Base-by-base conservation (phyloP, 192 early-diverging fungal genomes). In the Coemansia guatemalensis region DNA sequence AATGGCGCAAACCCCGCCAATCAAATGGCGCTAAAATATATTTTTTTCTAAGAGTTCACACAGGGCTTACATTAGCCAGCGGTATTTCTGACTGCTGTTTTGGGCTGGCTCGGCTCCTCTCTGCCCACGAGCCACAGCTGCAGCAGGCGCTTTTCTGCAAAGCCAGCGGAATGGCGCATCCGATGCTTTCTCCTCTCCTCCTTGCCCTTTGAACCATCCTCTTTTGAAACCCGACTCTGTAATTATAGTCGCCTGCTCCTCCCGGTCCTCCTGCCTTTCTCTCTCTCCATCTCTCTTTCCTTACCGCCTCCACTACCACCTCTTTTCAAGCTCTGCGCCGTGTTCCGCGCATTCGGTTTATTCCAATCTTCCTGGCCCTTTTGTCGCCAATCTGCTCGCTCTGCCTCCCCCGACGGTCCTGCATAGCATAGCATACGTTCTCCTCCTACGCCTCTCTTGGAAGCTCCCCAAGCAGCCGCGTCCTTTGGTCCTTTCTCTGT, bases 191-290 rank as follows among this genome's bases (percentile, higher is more conserved):
- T 49, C 27, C 59, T 54, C 44, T 71, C 29, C 50, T 41, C 56
- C 17, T 60, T 22, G 48, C 29, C 35, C 54, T 47, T 35, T 29
- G 32, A 48, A 22, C 53, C 32, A 27, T 41, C 14, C 48, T 39
- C 35, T 44, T 71, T 58, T 49, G 50, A 25, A 44, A 47, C 55
- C 68, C 55, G 61, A 69, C 68, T 63, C 62, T 69, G 54, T 58
- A 63, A 56, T 62, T 61, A 58, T 62, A 62, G 67, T 68, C 67
- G 67, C 30, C 52, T 62, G 44, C 56, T 60, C 49, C 59, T 33
- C 23, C 65, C 53, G 51, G 33, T 33, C 56, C 27, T 61, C 58
- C 49, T 51, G n/a, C 27, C 33, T 20, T 58, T 54, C 29, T 11
- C 29, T 35, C 48, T 58, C 56, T 52, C 22, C 56, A 52, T 29